Percentiles rank a stretch among this genome's conserved stretches.
Conservation (phyloP, 176 grass and related monocot genomes). For the Phragmites australis region DNA sequence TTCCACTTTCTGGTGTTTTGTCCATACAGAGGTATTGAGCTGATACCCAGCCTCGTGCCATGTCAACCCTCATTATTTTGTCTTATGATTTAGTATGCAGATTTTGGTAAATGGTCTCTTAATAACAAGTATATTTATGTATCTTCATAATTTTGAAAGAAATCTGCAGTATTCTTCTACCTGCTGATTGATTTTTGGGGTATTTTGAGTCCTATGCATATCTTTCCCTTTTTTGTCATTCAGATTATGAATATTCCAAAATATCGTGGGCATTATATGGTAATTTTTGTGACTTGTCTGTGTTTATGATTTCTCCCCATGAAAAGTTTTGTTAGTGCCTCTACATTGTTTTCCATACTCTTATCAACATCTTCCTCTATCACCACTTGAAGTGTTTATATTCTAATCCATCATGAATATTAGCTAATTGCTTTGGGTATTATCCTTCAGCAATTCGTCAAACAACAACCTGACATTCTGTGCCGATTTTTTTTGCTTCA, state of each 20-base stretch:
- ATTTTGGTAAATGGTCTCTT: neutral
- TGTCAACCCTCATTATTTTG: neutral
- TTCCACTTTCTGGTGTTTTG: neutral
- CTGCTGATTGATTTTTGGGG: neutral
- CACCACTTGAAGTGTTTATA: neutral
- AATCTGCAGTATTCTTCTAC: neutral
- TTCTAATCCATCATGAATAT: neutral
- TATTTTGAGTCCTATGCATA: neutral
- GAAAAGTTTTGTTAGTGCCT: neutral
- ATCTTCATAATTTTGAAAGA: neutral
- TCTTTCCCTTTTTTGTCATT: constrained; percentile 4
- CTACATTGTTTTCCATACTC: no score
- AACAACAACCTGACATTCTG: neutral
- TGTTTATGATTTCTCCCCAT: neutral
- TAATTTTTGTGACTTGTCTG: neutral
- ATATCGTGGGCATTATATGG: neutral
- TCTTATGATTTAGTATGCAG: neutral
- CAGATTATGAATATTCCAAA: neutral
- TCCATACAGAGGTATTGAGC: neutral
- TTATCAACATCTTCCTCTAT: neutral
- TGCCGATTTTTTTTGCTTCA: constrained; percentile 25
- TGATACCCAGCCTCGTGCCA: neutral
- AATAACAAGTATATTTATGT: neutral
- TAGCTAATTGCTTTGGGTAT: neutral
- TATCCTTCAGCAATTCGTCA: neutral